A percentile compares a stretch with the other conserved stretches of the same genome.
Conservation (phyloP, 495 filamentous ascomycete genomes). For the Penicillium lagena region DNA sequence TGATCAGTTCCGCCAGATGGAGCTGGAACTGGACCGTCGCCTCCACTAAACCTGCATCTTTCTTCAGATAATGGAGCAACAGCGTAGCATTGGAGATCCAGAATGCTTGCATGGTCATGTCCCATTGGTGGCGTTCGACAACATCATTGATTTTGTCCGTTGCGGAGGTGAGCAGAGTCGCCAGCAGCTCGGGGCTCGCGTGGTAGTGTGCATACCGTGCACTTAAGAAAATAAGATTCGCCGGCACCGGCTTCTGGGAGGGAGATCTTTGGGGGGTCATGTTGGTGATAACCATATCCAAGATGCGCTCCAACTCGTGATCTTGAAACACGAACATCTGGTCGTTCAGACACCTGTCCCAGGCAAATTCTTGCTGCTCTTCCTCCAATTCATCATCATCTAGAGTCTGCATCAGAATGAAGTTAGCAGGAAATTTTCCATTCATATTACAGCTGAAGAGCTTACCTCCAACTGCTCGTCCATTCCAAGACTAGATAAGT, state of each 20-base stretch:
- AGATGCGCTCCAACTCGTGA: slow-evolving; percentile 76
- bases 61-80: slow-evolving; percentile 92
- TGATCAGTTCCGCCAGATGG: slow-evolving; percentile 89
- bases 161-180: slow-evolving; percentile 70
- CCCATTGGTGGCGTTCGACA: slow-evolving; percentile 92
- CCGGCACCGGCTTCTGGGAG: slow-evolving; percentile 93
- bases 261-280: slow-evolving; percentile 96
- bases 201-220: slow-evolving; percentile 97
- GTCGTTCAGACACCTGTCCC: slow-evolving; percentile 90
- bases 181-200: slow-evolving; percentile 77
- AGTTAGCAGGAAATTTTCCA: slow-evolving; percentile 4
- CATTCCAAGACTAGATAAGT: slow-evolving; percentile 89
- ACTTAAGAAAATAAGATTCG: slow-evolving; percentile 93
- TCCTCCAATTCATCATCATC: slow-evolving; percentile 73
- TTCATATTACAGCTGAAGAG: slow-evolving; percentile 1
- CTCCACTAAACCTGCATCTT: slow-evolving; percentile 75
- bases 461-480: slow-evolving; percentile 92
- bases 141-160: slow-evolving; percentile 97
- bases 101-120: slow-evolving; percentile 98
- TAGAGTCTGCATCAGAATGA: slow-evolving; percentile 45
- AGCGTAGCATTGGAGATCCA: slow-evolving; percentile 98
- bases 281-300: slow-evolving; percentile 94
- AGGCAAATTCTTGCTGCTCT: slow-evolving; percentile 93
- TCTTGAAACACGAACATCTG: slow-evolving; percentile 99
- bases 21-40: slow-evolving; percentile 86